These are phyloP conservation scores for Viridothelium virens DNA, from an alignment of 495 filamentous ascomycete genomes.

Conservation along the genomic window DNA sequence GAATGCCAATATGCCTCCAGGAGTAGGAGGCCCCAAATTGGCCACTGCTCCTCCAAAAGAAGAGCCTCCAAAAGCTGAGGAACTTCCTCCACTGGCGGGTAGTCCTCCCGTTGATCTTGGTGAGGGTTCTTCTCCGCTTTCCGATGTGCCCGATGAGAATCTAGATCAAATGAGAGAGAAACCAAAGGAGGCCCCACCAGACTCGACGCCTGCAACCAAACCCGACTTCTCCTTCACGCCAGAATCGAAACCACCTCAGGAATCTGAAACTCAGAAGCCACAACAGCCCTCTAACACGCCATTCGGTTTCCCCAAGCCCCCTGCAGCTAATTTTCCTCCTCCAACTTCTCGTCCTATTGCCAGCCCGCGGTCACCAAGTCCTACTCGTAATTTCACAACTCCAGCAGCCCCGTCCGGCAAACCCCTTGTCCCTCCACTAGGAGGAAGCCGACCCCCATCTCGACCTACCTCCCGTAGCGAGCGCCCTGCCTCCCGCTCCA, in stretches of 20 bases:
- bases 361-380: slow-evolving; percentile 5
- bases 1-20: slow-evolving; percentile 10
- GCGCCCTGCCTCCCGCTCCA: neutral
- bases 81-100: slow-evolving; percentile 54
- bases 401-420: slow-evolving; percentile 8
- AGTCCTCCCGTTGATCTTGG: slow-evolving; percentile 45
- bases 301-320: slow-evolving; percentile 27
- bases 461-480: slow-evolving; percentile 2
- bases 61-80: slow-evolving; percentile 26
- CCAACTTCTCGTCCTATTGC: slow-evolving; percentile 6
- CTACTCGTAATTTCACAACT: slow-evolving; percentile 4
- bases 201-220: slow-evolving; percentile 23
- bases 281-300: neutral
- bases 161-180: neutral
- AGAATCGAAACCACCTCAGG: slow-evolving; percentile 2
- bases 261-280: slow-evolving; percentile 1
- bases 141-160: neutral
- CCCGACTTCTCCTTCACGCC: neutral
- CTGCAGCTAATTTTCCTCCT: slow-evolving; percentile 2
- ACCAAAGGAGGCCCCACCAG: slow-evolving; percentile 23
- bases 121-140: slow-evolving; percentile 2
- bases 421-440: neutral
- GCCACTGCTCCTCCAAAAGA: slow-evolving; percentile 53
- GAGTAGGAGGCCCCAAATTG: slow-evolving; percentile 31
- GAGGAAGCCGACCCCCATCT: slow-evolving; percentile 6